Evolutionary conservation across 345 rosid species (phyloP).

Genomic region (Gossypium sturtianum): DNA sequence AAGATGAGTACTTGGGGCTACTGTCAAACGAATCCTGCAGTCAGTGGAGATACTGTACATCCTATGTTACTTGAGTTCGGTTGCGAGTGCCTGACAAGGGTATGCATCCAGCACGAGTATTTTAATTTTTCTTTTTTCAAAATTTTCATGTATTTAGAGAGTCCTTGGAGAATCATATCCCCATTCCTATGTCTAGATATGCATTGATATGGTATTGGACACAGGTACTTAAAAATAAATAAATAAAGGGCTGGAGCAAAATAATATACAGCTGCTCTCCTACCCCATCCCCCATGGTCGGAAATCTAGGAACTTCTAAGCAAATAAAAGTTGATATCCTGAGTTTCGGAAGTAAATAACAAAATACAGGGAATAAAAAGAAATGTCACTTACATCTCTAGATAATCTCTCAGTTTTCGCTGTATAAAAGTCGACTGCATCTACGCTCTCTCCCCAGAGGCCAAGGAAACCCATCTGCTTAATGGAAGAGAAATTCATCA

Average conservation of each 20-base stretch:
- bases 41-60: neutral
- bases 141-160: neutral
- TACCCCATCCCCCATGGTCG: neutral
- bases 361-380: neutral
- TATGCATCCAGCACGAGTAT: neutral
- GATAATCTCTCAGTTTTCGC: slow-evolving; percentile 55
- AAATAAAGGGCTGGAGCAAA: neutral
- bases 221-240: neutral
- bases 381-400: slow-evolving; percentile 40
- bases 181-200: neutral
- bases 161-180: neutral
- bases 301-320: neutral
- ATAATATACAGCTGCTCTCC: neutral
- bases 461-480: slow-evolving; percentile 72
- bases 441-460: slow-evolving; percentile 60
- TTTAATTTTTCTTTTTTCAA: neutral
- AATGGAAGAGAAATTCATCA: slow-evolving; percentile 12
- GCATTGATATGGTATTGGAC: neutral
- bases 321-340: neutral
- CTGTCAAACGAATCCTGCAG: neutral
- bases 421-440: slow-evolving; percentile 63
- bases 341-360: neutral
- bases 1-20: neutral
- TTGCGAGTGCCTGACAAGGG: neutral
- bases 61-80: neutral